phyloP scores from a whole-genome alignment of 1,139 yeast genomes.

The Geotrichum klebahnii region DNA sequence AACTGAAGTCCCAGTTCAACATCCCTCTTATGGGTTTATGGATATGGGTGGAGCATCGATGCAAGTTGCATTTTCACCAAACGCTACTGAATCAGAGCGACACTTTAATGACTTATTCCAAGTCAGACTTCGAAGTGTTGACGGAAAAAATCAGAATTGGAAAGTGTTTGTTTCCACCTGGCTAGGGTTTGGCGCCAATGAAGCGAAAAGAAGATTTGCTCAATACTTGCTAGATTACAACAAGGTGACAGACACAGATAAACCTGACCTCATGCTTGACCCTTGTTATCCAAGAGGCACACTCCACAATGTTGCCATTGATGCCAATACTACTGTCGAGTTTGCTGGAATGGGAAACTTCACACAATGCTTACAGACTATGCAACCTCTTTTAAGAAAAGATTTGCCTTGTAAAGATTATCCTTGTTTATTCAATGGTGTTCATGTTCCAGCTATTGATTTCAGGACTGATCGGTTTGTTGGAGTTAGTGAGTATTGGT shows the following conservation, averaged over 20 bases:
- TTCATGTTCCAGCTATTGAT: constrained; percentile 59
- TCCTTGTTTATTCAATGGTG: constrained; percentile 44
- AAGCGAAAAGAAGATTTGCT: constrained; percentile 57
- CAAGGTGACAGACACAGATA: constrained; percentile 1
- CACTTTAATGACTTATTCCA: constrained; percentile 55
- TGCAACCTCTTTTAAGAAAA: constrained; percentile 52
- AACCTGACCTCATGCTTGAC: constrained; percentile 41
- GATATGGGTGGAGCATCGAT: constrained; percentile 88
- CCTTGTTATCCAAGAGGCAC: constrained; percentile 59
- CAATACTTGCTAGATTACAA: constrained; percentile 30
- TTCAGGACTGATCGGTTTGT: constrained; percentile 60
- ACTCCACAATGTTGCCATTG: constrained; percentile 29
- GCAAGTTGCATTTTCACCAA: constrained; percentile 72
- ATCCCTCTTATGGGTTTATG: constrained; percentile 59
- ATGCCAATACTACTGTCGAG: constrained; percentile 33
- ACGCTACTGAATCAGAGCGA: constrained; percentile 49
- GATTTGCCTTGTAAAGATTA: constrained; percentile 43
- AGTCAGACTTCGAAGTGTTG: constrained; percentile 46
- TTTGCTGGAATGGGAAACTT: constrained; percentile 61
- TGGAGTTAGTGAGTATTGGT: constrained; percentile 83
- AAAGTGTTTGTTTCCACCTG: constrained; percentile 67
- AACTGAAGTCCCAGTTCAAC: constrained; percentile 39
- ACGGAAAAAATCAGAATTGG: constrained; percentile 43
- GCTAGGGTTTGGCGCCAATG: constrained; percentile 74
- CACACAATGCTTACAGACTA: constrained; percentile 54